A percentile compares a stretch with the other conserved stretches of the same genome.
Evolutionary conservation across 2,329 filamentous ascomycete genomes (phyloP).

Genomic region (Arthrobotrys entomopaga): DNA sequence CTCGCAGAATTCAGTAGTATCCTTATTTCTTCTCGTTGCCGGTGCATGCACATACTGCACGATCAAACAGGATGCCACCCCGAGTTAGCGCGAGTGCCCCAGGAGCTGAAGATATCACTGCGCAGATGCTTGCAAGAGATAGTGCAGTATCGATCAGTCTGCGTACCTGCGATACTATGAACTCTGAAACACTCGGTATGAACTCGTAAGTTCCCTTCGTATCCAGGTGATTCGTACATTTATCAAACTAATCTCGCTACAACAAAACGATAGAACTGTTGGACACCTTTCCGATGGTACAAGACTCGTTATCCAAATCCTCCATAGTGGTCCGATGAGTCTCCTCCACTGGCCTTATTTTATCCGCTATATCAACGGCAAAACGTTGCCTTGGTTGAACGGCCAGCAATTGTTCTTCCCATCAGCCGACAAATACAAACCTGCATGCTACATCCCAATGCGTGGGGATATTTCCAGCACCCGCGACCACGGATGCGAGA

Average conservation of each 20-base stretch:
- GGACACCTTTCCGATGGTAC: slow-evolving; percentile 34
- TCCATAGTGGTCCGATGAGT: slow-evolving; percentile 23
- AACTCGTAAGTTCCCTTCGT: slow-evolving; percentile 15
- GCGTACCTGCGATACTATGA: slow-evolving; percentile 16
- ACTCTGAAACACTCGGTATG: slow-evolving; percentile 30
- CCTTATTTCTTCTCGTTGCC: too few species aligned
- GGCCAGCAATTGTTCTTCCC: slow-evolving; percentile 44
- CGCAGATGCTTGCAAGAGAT: slow-evolving; percentile 29
- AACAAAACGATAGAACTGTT: slow-evolving; percentile 13
- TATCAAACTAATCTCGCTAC: not conserved
- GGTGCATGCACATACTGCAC: too few species aligned
- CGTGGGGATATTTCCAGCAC: not conserved
- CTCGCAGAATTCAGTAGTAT: too few species aligned
- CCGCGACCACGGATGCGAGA: slow-evolving; percentile 23
- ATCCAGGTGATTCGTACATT: not conserved
- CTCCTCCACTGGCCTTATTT: slow-evolving; percentile 36
- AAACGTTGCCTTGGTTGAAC: slow-evolving; percentile 47
- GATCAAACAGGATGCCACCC: too few species aligned
- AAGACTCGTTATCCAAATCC: slow-evolving; percentile 32
- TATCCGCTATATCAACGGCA: slow-evolving; percentile 28
- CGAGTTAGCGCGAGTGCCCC: too few species aligned
- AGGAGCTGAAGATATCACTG: slow-evolving; percentile 13
- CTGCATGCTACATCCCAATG: slow-evolving; percentile 37
- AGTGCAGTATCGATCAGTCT: slow-evolving; percentile 20
- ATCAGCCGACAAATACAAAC: slow-evolving; percentile 30